Base-by-base conservation (phyloP, 306 rosid genomes). In the Castanea sativa region DNA sequence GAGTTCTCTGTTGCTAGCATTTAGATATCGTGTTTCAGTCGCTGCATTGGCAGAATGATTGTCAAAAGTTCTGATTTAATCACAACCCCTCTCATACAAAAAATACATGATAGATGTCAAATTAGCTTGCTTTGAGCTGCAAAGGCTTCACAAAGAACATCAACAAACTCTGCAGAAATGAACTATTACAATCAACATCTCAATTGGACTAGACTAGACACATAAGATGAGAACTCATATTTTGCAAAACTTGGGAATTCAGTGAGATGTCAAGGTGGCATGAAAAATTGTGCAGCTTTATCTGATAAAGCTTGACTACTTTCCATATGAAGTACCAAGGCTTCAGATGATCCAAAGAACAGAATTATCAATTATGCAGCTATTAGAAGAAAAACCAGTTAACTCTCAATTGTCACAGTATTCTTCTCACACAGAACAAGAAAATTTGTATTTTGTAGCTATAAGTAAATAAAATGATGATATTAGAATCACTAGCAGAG, bases 1-100 rank as follows among this genome's bases (percentile, higher is more conserved):
- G 16, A 94, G 79, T 69, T 92, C 98, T 74, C 98, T 58, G 86
- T 92, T 94, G 91, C 98, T 94, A 70, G 97, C 98, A 73, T 94
- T 94, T 75, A 94, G 87, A 80, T 92, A 91, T 43, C 98, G 83
- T 12, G 97, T 92, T 86, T 94, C 98, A 1, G 97, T 89, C 55
- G 97, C 98, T 94, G 97, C 89, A 86, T 74, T 78, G 80, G 83
- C 23, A 63, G 41, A 76, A 73, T 20, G 70, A 78, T 69, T 71
- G 70, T 78, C 59, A 88, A 67, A 67, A n/a, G 63, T 70, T 82
- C 76, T 60, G 69, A 79, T 76, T 73, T 35, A 69, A 72, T 49
- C 11, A 13, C 18, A 79, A 84, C 67, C 32, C 82, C 16, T 29
- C 57, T 58, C 43, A 78, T 49, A 64, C 6, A 78, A 73, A 11